phyloP scores from a whole-genome alignment of 768 basidiomycete genomes.

The Wakefieldia striispora region DNA sequence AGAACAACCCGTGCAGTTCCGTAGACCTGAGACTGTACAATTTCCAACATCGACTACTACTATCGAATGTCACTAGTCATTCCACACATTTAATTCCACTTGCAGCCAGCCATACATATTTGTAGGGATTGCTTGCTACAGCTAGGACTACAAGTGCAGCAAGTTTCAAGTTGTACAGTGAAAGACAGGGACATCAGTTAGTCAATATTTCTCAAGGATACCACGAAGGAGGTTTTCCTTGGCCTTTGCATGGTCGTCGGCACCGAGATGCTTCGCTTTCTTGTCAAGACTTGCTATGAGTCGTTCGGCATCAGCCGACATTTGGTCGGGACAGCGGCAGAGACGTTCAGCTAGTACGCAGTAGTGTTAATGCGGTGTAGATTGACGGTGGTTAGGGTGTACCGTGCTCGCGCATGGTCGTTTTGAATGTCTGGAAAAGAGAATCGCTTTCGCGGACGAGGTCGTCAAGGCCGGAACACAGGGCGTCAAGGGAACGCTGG shows the following conservation, averaged over 20 bases:
- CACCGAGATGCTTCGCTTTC: slow-evolving; percentile 41
- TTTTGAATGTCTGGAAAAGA: slow-evolving; percentile 51
- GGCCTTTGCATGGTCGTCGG: slow-evolving; percentile 32
- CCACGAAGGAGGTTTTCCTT: slow-evolving; percentile 35
- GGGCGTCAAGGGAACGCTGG: slow-evolving; percentile 42
- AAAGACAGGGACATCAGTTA: no score
- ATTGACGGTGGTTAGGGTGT: slow-evolving; percentile 12
- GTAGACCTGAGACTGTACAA: no score
- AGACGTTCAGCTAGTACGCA: slow-evolving; percentile 43
- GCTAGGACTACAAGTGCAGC: slow-evolving; percentile 7
- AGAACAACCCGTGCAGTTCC: slow-evolving; percentile 4
- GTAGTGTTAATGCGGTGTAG: slow-evolving; percentile 5
- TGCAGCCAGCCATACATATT: no score
- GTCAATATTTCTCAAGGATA: slow-evolving; percentile 33
- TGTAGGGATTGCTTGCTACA: background rate
- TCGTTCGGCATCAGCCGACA: slow-evolving; percentile 53
- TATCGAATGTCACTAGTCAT: no score
- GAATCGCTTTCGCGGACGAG: slow-evolving; percentile 47
- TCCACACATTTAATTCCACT: slow-evolving; percentile 17
- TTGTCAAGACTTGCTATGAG: slow-evolving; percentile 53
- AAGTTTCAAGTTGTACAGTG: background rate
- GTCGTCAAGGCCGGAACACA: slow-evolving; percentile 46
- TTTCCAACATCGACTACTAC: background rate
- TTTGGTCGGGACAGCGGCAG: slow-evolving; percentile 38
- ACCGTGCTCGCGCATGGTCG: slow-evolving; percentile 48